A percentile compares a stretch with the other conserved stretches of the same genome.
These are phyloP conservation scores for Chaetomium fimeti DNA, from an alignment of 495 filamentous ascomycete genomes.

Conservation along the genomic window DNA sequence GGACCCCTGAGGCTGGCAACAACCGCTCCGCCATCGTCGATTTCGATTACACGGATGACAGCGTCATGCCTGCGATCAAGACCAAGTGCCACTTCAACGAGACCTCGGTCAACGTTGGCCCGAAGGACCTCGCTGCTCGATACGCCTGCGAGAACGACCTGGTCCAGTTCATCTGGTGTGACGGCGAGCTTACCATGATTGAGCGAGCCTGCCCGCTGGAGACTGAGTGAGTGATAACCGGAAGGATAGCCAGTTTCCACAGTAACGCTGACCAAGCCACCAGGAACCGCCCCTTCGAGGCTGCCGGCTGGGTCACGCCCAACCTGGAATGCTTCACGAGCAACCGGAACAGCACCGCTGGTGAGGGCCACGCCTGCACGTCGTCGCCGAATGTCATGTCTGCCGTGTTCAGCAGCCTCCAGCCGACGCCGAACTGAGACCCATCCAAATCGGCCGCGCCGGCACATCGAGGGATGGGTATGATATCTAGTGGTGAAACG, in stretches of 20 bases:
- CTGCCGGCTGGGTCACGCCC: conserved; percentile 24
- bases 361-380: conserved; percentile 22
- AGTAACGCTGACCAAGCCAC: background rate
- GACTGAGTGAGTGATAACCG: background rate
- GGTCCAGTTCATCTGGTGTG: conserved; percentile 53
- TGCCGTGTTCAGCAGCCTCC: conserved; percentile 28
- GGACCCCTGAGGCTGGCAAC: conserved; percentile 25
- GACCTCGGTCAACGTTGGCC: conserved; percentile 30
- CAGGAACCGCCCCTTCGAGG: conserved; percentile 22
- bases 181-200: conserved; percentile 36
- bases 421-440: conserved; percentile 23
- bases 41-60: conserved; percentile 30
- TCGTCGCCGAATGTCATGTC: conserved; percentile 3
- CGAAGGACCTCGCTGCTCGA: conserved; percentile 24
- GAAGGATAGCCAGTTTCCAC: background rate
- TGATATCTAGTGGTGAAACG: background rate
- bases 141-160: conserved; percentile 34
- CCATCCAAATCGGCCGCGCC: background rate
- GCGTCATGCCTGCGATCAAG: conserved; percentile 25
- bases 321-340: conserved; percentile 22
- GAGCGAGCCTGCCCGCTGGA: conserved; percentile 34
- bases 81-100: conserved; percentile 35
- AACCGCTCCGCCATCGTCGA: conserved; percentile 16
- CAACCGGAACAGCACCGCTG: conserved; percentile 14
- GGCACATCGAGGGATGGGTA: background rate